These are phyloP conservation scores for Triticum turgidum DNA, from an alignment of 176 grass and related monocot genomes.

Conservation along the genomic window DNA sequence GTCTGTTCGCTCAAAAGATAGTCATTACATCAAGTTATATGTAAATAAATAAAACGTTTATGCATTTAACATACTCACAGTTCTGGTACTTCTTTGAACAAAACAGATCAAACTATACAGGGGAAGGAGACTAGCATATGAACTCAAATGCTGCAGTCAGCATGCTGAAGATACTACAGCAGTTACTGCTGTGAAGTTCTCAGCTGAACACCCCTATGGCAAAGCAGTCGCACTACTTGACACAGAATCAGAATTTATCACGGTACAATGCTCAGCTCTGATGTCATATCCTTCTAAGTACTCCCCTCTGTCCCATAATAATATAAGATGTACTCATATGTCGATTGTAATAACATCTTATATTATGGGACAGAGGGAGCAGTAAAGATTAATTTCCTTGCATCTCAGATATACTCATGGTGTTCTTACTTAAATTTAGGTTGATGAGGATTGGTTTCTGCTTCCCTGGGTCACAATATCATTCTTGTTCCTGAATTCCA, in stretches of 20 bases:
- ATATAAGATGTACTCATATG: not conserved
- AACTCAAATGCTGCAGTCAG: not conserved
- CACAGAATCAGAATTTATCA: not conserved
- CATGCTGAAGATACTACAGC: not conserved
- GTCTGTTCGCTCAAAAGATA: not conserved
- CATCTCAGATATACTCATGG: not conserved
- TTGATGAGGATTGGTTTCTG: conserved; percentile 55
- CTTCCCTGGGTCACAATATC: conserved; percentile 55
- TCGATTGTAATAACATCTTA: too few relatives aligned
- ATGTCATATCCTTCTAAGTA: not conserved
- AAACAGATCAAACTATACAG: not conserved
- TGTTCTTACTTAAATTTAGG: conserved; percentile 29
- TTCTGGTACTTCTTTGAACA: not conserved
- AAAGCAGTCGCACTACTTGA: not conserved
- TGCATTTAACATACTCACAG: not conserved
- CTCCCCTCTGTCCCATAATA: too few relatives aligned
- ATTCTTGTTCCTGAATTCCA: conserved; percentile 11
- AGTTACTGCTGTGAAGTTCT: not conserved
- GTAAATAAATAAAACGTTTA: not conserved
- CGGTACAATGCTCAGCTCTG: not conserved
- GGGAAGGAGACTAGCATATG: not conserved
- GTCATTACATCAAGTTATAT: not conserved
- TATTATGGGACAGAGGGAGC: too few relatives aligned
- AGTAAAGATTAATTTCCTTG: not conserved
- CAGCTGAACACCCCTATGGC: not conserved